Evolutionary conservation across 192 early-diverging fungal species (phyloP).

Genomic region (Coemansia sp.): DNA sequence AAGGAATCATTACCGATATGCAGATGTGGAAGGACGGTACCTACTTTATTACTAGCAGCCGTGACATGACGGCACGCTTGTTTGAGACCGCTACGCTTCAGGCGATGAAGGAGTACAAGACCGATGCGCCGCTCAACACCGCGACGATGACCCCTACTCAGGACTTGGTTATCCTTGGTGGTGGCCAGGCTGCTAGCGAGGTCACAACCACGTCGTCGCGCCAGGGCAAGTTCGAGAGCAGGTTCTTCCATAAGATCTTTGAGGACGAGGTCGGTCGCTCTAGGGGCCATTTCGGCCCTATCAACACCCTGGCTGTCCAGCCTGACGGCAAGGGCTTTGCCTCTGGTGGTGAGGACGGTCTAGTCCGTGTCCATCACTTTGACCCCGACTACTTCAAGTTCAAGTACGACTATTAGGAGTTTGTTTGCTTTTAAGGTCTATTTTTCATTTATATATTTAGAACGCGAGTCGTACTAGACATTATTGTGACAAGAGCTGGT

Average conservation of each 20-base stretch:
- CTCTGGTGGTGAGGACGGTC: constrained; percentile 97
- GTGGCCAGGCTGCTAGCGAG: constrained; percentile 98
- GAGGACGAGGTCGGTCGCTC: constrained; percentile 96
- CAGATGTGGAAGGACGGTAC: constrained; percentile 88
- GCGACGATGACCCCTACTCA: constrained; percentile 87
- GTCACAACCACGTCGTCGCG: constrained; percentile 89
- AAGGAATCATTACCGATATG: constrained; percentile 78
- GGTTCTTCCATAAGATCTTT: constrained; percentile 96
- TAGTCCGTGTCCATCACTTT: constrained; percentile 93
- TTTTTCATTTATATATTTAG: too few species aligned
- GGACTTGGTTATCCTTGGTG: constrained; percentile 85
- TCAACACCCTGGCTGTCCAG: constrained; percentile 98
- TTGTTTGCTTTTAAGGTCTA: too few species aligned
- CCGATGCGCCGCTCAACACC: constrained; percentile 90
- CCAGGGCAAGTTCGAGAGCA: constrained; percentile 95
- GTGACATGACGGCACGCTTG: constrained; percentile 90
- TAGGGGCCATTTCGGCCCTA: constrained; percentile 99
- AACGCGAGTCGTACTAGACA: too few species aligned
- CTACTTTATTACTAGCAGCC: constrained; percentile 94
- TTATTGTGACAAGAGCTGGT: not conserved
- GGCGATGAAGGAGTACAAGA: constrained; percentile 78
- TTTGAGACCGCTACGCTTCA: constrained; percentile 83
- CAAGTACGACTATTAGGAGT: constrained; percentile 59
- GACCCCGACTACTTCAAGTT: constrained; percentile 96
- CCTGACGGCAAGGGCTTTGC: constrained; percentile 93